Conservation (phyloP, 768 basidiomycete species). For the Sporobolomyces roseus region DNA sequence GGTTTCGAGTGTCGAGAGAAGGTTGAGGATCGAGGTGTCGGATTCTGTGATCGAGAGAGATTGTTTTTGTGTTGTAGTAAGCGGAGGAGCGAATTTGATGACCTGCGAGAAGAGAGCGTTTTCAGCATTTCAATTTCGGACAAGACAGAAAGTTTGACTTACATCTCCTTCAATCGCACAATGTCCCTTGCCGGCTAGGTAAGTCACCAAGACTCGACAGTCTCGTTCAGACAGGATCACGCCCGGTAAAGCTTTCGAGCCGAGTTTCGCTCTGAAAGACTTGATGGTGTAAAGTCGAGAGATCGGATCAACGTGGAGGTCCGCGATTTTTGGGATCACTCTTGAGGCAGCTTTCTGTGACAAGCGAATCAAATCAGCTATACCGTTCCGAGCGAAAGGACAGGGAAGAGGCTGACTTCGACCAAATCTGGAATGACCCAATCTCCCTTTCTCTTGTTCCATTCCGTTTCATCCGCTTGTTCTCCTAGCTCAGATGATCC, state of each 20-base stretch:
- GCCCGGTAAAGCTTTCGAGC: slow-evolving; percentile 6
- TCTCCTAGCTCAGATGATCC: slow-evolving; percentile 23
- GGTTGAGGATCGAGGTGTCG: slow-evolving; percentile 33
- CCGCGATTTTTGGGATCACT: slow-evolving; percentile 7
- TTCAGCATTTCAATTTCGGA: background rate
- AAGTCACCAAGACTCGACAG: slow-evolving; percentile 21
- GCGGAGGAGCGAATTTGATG: slow-evolving; percentile 34
- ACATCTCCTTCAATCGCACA: slow-evolving; percentile 33
- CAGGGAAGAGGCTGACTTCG: slow-evolving; percentile 13
- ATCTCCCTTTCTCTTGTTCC: slow-evolving; percentile 23
- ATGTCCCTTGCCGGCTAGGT: slow-evolving; percentile 16
- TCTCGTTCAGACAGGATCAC: slow-evolving; percentile 25
- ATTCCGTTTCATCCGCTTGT: slow-evolving; percentile 33
- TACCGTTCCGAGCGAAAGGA: background rate
- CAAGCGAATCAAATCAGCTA: too few relatives aligned
- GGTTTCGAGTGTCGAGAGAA: slow-evolving; percentile 22
- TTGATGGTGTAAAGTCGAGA: slow-evolving; percentile 36
- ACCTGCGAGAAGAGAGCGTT: slow-evolving; percentile 22
- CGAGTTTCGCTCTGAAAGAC: slow-evolving; percentile 21
- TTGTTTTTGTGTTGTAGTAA: background rate
- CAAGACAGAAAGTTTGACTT: background rate
- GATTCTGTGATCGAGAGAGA: slow-evolving; percentile 17
- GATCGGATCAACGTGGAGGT: slow-evolving; percentile 29
- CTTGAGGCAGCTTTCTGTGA: slow-evolving; percentile 15
- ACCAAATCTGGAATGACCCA: slow-evolving; percentile 36